A percentile compares a stretch with the other conserved stretches of the same genome.
Evolutionary conservation across 2,329 filamentous ascomycete species (phyloP).

Genomic region (Epichloe elymi): DNA sequence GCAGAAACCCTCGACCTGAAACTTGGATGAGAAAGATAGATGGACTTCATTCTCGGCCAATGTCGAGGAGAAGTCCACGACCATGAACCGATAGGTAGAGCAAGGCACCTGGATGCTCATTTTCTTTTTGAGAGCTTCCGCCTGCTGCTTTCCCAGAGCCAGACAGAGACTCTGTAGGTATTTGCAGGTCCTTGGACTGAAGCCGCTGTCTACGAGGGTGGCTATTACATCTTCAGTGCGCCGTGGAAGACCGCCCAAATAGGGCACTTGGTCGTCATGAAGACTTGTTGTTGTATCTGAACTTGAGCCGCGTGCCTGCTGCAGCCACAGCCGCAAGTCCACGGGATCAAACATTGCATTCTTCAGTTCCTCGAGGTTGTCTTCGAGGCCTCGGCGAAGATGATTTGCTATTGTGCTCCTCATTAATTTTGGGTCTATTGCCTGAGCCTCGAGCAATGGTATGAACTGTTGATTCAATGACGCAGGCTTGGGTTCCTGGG

Average conservation of each 20-base stretch:
- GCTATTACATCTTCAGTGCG: constrained; percentile 37
- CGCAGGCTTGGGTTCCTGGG: constrained; percentile 26
- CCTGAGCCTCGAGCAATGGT: constrained; percentile 50
- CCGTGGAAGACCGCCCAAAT: constrained; percentile 36
- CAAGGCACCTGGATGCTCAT: constrained; percentile 47
- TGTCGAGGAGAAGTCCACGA: constrained; percentile 50
- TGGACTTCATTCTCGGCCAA: constrained; percentile 55
- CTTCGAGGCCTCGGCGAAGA: constrained; percentile 34
- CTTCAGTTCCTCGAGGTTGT: constrained; percentile 39
- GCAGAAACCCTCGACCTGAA: constrained; percentile 39
- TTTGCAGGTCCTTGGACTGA: constrained; percentile 33
- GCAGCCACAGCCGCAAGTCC: constrained; percentile 41
- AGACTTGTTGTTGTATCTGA: constrained; percentile 28
- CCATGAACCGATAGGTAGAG: constrained; percentile 52
- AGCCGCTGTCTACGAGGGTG: constrained; percentile 46
- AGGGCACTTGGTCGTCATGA: constrained; percentile 25
- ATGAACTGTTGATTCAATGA: constrained; percentile 56
- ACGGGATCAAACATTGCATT: constrained; percentile 35
- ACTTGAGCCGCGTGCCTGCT: constrained; percentile 21
- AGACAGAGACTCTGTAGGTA: constrained; percentile 36
- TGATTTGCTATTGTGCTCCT: constrained; percentile 32
- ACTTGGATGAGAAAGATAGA: constrained; percentile 53
- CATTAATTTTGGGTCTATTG: constrained; percentile 32
- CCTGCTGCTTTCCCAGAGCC: constrained; percentile 36
- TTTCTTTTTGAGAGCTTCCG: constrained; percentile 37